phyloP scores from a whole-genome alignment of 371 early-diverging fungal species.

The Astathelohania contejeani region DNA sequence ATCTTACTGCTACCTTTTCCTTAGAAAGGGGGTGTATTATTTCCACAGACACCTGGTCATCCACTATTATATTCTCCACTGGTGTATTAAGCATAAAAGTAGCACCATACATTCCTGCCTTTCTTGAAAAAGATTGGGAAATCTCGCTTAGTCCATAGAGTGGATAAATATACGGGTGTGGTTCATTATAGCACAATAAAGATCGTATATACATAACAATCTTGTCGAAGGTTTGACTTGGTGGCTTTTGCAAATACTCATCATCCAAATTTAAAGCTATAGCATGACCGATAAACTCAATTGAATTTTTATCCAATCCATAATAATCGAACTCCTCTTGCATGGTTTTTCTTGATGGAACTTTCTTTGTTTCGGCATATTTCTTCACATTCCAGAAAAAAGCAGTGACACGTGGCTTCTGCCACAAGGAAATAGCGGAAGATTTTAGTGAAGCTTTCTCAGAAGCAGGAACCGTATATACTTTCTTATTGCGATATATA shows the following conservation, averaged over 20 bases:
- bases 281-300: slow-evolving; percentile 93
- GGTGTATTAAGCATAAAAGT: slow-evolving; percentile 44
- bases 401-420: slow-evolving; percentile 76
- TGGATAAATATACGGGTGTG: slow-evolving; percentile 98
- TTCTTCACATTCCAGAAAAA: slow-evolving; percentile 78
- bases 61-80: neutral
- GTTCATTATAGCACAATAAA: slow-evolving; percentile 63
- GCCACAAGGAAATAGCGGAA: slow-evolving; percentile 73
- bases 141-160: slow-evolving; percentile 93
- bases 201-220: slow-evolving; percentile 80
- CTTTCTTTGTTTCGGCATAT: neutral
- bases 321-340: slow-evolving; percentile 69
- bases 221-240: slow-evolving; percentile 73
- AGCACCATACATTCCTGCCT: slow-evolving; percentile 48
- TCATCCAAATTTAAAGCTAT: slow-evolving; percentile 89
- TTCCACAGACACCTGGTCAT: neutral
- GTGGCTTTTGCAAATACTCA: slow-evolving; percentile 65
- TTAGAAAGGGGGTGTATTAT: neutral
- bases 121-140: slow-evolving; percentile 94
- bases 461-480: slow-evolving; percentile 81
- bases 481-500: slow-evolving; percentile 69
- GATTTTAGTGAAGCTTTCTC: slow-evolving; percentile 70
- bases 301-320: slow-evolving; percentile 70
- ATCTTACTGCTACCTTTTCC: slow-evolving; percentile 20
- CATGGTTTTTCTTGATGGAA: slow-evolving; percentile 57